These are phyloP conservation scores for Citrus unshiu DNA, from an alignment of 345 rosid genomes.

Conservation along the genomic window DNA sequence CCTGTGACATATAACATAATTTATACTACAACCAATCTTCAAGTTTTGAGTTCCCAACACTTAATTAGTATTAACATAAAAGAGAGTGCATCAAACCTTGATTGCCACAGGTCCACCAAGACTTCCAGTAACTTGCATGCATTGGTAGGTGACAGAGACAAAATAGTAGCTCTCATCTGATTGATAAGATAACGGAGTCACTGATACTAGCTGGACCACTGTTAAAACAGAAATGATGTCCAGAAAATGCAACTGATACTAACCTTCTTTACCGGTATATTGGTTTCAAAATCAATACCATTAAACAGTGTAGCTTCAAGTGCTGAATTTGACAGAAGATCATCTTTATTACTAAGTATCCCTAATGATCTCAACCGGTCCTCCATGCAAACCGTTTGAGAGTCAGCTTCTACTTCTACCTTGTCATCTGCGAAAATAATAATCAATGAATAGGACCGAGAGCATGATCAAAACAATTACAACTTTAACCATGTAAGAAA, in stretches of 20 bases:
- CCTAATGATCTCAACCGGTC: conserved; percentile 55
- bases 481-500: neutral
- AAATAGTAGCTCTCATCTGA: conserved; percentile 68
- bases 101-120: conserved; percentile 72
- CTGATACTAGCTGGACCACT: neutral
- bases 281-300: conserved; percentile 57
- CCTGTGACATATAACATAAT: neutral
- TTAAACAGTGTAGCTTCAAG: conserved; percentile 32
- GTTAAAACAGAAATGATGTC: neutral
- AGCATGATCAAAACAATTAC: conserved; percentile 1
- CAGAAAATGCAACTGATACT: conserved; percentile 3
- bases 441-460: neutral
- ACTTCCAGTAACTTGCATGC: conserved; percentile 63
- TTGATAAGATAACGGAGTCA: conserved; percentile 12
- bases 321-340: conserved; percentile 19
- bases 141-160: conserved; percentile 58
- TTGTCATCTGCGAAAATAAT: conserved; percentile 33
- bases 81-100: conserved; percentile 46
- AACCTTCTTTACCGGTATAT: conserved; percentile 75
- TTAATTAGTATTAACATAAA: neutral
- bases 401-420: conserved; percentile 25
- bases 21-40: neutral
- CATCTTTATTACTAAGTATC: conserved; percentile 43
- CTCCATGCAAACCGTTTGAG: conserved; percentile 58
- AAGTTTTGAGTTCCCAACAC: conserved; percentile 3